Conservation (phyloP, 2,329 filamentous ascomycete species). For the Coniella lustricola region DNA sequence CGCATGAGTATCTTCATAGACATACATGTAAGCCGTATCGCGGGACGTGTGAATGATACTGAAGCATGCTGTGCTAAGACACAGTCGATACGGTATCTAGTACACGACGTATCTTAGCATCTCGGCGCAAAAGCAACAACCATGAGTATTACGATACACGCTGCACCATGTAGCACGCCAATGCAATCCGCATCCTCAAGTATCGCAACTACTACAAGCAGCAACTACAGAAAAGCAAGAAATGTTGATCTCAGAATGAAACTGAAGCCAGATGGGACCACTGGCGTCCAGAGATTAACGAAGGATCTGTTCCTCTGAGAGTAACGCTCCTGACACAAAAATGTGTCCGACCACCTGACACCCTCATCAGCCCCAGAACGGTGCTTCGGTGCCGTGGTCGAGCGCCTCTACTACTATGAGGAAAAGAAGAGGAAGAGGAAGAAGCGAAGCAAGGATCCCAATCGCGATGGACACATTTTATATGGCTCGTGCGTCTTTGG, state of each 20-base stretch:
- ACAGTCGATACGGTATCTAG: too few relatives aligned
- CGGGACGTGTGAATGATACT: too few relatives aligned
- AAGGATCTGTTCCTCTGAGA: slow-evolving; percentile 46
- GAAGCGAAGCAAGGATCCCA: not conserved
- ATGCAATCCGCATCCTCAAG: not conserved
- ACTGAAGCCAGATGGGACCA: slow-evolving; percentile 43
- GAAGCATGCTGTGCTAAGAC: too few relatives aligned
- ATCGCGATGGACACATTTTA: slow-evolving; percentile 5
- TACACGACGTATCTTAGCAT: too few relatives aligned
- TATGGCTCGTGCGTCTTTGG: not conserved
- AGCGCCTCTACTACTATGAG: slow-evolving; percentile 47
- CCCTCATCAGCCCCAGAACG: slow-evolving; percentile 21
- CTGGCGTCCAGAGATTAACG: slow-evolving; percentile 50
- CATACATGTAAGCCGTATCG: too few relatives aligned
- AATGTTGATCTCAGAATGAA: slow-evolving; percentile 54
- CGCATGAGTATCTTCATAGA: too few relatives aligned
- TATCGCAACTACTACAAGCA: not conserved
- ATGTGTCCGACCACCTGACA: slow-evolving; percentile 22
- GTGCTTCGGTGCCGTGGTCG: slow-evolving; percentile 25
- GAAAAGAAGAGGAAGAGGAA: slow-evolving; percentile 24
- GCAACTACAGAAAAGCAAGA: slow-evolving; percentile 21
- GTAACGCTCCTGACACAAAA: slow-evolving; percentile 28
- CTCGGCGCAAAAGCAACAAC: too few relatives aligned
- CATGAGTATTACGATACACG: too few relatives aligned
- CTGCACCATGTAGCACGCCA: too few relatives aligned